phyloP scores from a whole-genome alignment of 2,329 filamentous ascomycete species.

The Plectosphaerella sp. region DNA sequence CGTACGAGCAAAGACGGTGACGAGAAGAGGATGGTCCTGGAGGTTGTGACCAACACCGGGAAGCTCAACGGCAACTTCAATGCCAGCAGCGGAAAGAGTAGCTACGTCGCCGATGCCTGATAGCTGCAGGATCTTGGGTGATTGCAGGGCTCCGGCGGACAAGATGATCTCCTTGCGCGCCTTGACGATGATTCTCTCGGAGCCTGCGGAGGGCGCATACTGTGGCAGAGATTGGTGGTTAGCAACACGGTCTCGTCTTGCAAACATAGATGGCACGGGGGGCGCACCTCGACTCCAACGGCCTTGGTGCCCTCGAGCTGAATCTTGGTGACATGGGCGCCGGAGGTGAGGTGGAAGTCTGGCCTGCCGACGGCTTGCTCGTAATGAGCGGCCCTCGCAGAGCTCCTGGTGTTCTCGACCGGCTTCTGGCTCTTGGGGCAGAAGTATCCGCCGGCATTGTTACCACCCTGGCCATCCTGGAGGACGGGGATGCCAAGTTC shows the following conservation, averaged over 20 bases:
- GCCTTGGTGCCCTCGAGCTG: not conserved
- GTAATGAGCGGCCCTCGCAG: constrained; percentile 21
- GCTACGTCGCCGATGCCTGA: constrained; percentile 41
- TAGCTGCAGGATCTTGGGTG: constrained; percentile 40
- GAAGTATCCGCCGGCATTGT: constrained; percentile 15
- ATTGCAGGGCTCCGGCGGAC: constrained; percentile 34
- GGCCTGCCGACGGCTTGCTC: constrained; percentile 4
- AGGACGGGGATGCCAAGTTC: constrained; percentile 12
- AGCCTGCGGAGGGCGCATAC: constrained; percentile 4
- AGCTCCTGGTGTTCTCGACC: constrained; percentile 18
- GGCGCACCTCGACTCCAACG: not conserved
- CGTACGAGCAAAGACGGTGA: constrained; percentile 1
- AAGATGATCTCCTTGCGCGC: constrained; percentile 34
- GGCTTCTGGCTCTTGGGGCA: constrained; percentile 17
- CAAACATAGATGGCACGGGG: not conserved
- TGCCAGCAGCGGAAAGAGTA: constrained; percentile 28
- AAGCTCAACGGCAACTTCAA: constrained; percentile 17
- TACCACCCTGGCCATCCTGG: constrained; percentile 10
- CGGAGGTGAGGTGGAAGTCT: not conserved
- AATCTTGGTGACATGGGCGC: not conserved
- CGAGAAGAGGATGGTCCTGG: constrained; percentile 5
- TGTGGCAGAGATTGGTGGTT: not conserved
- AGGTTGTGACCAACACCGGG: constrained; percentile 8
- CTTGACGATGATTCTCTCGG: not conserved
- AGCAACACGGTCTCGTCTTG: not conserved